Conservation (phyloP, 2,329 filamentous ascomycete species). For the Fusarium succisae region DNA sequence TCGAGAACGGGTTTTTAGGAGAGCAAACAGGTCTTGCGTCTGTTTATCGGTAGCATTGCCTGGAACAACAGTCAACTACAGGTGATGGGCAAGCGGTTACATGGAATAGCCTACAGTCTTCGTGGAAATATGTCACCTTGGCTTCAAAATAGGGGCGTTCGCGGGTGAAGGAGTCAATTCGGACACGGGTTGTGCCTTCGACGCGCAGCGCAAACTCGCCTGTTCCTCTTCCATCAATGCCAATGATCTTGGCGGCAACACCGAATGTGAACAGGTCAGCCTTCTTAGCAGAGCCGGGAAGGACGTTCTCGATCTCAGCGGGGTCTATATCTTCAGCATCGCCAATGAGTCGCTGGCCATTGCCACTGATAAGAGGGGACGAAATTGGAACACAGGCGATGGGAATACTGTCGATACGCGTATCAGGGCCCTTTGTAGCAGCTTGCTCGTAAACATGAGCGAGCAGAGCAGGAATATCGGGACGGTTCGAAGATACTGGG, state of each 20-base stretch:
- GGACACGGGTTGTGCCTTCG: constrained; percentile 82
- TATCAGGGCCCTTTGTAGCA: constrained; percentile 71
- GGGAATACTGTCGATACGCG: constrained; percentile 73
- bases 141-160: constrained; percentile 89
- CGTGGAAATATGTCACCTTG: constrained; percentile 75
- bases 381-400: constrained; percentile 89
- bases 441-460: constrained; percentile 84
- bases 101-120: constrained; percentile 64
- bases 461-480: constrained; percentile 88
- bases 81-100: not conserved
- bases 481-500: constrained; percentile 78
- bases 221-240: constrained; percentile 77
- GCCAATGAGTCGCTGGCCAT: constrained; percentile 80
- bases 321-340: constrained; percentile 64
- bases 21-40: constrained; percentile 76
- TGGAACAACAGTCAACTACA: constrained; percentile 28
- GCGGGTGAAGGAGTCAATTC: constrained; percentile 70
- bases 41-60: constrained; percentile 62
- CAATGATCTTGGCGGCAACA: constrained; percentile 80
- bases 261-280: constrained; percentile 85
- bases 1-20: constrained; percentile 84
- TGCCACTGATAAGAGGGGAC: constrained; percentile 76
- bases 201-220: constrained; percentile 86
- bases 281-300: constrained; percentile 69
- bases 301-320: constrained; percentile 57